Base-by-base conservation (phyloP, 1,284 basidiomycete genomes). In the Leccinum solheimii region DNA sequence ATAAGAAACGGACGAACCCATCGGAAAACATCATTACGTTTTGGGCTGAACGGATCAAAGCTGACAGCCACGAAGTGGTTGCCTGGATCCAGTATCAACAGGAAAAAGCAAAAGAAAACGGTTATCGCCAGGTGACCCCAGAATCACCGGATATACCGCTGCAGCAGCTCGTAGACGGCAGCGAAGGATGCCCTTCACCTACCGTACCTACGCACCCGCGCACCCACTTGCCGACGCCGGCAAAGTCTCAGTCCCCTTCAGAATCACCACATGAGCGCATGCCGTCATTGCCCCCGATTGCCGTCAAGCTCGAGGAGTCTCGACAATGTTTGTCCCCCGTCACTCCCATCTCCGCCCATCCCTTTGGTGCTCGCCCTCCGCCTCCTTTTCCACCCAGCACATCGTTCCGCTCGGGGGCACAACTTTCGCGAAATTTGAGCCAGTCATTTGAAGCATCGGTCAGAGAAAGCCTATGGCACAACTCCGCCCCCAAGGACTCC, bases 1-100 rank as follows among this genome's bases (percentile, higher is more conserved):
- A 71, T 34, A 64, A 40, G 14, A 69, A 64, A 50, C 54, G 62
- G 10, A 4, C 49, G 0, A 57, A 64, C 1, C 75, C 72, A 1
- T 14, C 65, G 0, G 71, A 73, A 0, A 59, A 55, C 13, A 65
- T 76, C 54, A 51, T 73, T 53, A 63, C 62, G 0, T 71, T 73
- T 27, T 73, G 72, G 72, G 71, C 72, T 6, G 34, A 30, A 1
- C 68, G 72, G 1, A 36, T 73, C 27, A 49, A 49, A 1, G 73
- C 60, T 2, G 71, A 72, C 3, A 57, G n/a, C 2, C 45, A 27
- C 23, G 72, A 73, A 8, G 64, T 73, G 0, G 43, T 10, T 0
- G 64, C 69, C 6, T 73, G 73, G 75, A 62, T 73, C 1, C 61
- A 56, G 32, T 76, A 75, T 19, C 73, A 73, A 34, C 67, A 67